Evolutionary conservation across 2,329 filamentous ascomycete genomes (phyloP).

Genomic region (Ceratocystis destructans): DNA sequence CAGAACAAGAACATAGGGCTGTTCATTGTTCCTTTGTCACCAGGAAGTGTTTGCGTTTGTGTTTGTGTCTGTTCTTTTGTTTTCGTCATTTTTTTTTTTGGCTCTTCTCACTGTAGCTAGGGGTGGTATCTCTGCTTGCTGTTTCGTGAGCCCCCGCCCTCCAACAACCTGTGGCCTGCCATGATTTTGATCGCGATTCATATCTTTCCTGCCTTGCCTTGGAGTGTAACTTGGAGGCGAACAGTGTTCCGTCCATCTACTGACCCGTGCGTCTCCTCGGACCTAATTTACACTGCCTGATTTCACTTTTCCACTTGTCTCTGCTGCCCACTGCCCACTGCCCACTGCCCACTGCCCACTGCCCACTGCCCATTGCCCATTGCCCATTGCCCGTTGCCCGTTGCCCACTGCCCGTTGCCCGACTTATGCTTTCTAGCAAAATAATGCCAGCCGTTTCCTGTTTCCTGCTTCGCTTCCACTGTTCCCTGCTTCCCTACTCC

Average conservation of each 20-base stretch:
- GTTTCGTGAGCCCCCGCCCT: not conserved
- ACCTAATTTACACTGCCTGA: slow-evolving; percentile 4
- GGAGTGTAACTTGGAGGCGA: slow-evolving; percentile 1
- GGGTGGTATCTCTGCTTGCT: not conserved
- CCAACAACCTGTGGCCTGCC: not conserved
- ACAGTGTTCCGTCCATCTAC: not conserved
- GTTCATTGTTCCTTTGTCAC: not conserved
- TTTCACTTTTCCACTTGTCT: not conserved
- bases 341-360: too few relatives aligned
- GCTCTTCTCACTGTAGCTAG: not conserved
- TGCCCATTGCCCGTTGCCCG: too few relatives aligned
- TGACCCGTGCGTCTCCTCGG: not conserved
- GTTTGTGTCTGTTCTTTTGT: not conserved
- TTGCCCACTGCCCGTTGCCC: too few relatives aligned
- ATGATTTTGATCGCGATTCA: not conserved
- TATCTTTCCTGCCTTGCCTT: not conserved
- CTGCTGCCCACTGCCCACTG: not conserved
- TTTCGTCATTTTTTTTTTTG: not conserved
- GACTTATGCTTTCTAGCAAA: too few relatives aligned
- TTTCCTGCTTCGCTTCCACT: too few relatives aligned
- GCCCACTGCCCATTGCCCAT: too few relatives aligned
- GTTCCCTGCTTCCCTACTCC: too few relatives aligned
- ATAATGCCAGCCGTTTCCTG: too few relatives aligned
- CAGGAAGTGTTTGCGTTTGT: not conserved
- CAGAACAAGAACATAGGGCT: not conserved